Evolutionary conservation across 2,329 filamentous ascomycete species (phyloP).

Genomic region (Arthrobotrys iridis): DNA sequence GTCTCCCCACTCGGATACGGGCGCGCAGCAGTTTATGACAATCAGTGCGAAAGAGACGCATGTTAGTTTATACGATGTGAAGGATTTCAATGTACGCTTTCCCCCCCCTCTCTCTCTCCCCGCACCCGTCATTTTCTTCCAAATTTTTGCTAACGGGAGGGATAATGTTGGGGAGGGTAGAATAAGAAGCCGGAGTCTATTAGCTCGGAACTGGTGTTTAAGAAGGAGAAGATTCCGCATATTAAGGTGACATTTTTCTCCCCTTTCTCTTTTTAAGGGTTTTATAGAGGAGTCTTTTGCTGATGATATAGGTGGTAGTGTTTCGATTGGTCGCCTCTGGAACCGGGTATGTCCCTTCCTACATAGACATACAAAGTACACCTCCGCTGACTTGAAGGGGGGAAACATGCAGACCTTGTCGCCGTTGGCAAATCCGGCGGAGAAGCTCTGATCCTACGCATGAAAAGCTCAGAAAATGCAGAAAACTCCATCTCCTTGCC

Average conservation of each 20-base stretch:
- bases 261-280: neutral
- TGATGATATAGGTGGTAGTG: slow-evolving; percentile 54
- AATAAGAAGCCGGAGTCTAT: slow-evolving; percentile 45
- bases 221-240: slow-evolving; percentile 66
- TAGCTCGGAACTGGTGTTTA: slow-evolving; percentile 55
- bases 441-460: slow-evolving; percentile 76
- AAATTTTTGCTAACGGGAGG: neutral
- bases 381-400: slow-evolving; percentile 59
- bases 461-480: slow-evolving; percentile 65
- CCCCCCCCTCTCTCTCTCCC: slow-evolving; percentile 56
- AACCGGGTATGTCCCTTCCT: slow-evolving; percentile 59
- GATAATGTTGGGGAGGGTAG: slow-evolving; percentile 6
- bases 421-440: slow-evolving; percentile 80
- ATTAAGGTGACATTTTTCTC: slow-evolving; percentile 62
- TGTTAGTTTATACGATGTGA: slow-evolving; percentile 65
- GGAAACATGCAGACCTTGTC: slow-evolving; percentile 71
- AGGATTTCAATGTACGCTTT: slow-evolving; percentile 63
- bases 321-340: slow-evolving; percentile 68
- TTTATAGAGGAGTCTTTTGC: neutral
- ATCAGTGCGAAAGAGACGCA: slow-evolving; percentile 66
- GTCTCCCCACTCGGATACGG: slow-evolving; percentile 66
- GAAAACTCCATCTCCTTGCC: slow-evolving; percentile 75
- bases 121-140: too few species aligned
- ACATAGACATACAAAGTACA: neutral
- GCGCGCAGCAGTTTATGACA: slow-evolving; percentile 65